Evolutionary conservation across 495 filamentous ascomycete species (phyloP).

Genomic region (Pyrenula aspistea): DNA sequence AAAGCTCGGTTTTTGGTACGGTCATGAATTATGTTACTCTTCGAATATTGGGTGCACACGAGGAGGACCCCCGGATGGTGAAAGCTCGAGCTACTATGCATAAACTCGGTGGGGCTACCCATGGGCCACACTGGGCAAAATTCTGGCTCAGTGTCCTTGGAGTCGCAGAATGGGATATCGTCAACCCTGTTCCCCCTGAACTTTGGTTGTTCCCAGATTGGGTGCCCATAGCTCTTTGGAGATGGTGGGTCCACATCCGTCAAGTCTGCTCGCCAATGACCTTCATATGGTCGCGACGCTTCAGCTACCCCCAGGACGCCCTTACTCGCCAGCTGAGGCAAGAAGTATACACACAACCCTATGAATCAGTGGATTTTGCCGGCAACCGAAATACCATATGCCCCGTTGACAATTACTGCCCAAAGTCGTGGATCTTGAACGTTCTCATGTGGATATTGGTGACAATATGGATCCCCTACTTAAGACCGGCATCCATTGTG

Average conservation of each 20-base stretch:
- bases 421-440: conserved; percentile 76
- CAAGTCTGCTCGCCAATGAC: conserved; percentile 88
- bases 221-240: conserved; percentile 88
- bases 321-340: conserved; percentile 60
- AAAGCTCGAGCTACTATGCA: conserved; percentile 78
- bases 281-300: conserved; percentile 73
- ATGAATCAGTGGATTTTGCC: conserved; percentile 64
- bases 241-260: conserved; percentile 98
- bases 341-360: conserved; percentile 75
- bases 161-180: conserved; percentile 77
- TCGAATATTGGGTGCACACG: conserved; percentile 75
- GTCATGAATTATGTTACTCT: conserved; percentile 79
- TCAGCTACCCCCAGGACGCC: conserved; percentile 57
- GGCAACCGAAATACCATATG: conserved; percentile 74
- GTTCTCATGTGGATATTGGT: conserved; percentile 62
- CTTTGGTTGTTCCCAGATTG: conserved; percentile 93
- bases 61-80: conserved; percentile 75
- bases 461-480: conserved; percentile 63
- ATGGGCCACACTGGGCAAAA: conserved; percentile 90
- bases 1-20: conserved; percentile 85
- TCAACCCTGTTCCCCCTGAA: conserved; percentile 89
- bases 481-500: conserved; percentile 45
- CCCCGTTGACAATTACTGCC: conserved; percentile 77
- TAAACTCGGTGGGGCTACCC: conserved; percentile 72
- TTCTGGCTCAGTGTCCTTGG: conserved; percentile 81